These are phyloP conservation scores for Protomyces pachydermus DNA, from an alignment of 1,139 yeast genomes.

Conservation along the genomic window DNA sequence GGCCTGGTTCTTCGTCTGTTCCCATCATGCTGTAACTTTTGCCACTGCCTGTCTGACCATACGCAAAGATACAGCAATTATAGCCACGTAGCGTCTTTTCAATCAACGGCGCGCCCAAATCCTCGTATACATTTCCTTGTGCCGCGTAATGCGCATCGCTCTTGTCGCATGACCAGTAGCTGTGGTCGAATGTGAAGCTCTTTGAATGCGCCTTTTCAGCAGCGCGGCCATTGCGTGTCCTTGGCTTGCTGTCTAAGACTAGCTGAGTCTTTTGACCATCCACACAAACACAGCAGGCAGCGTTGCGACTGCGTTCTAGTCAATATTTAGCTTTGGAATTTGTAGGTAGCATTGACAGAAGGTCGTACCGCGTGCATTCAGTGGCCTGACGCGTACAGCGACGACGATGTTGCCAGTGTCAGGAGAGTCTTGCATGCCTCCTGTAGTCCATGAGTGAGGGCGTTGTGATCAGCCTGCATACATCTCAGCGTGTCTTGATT, in stretches of 20 bases:
- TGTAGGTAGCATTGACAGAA: background rate
- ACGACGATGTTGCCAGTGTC: slow-evolving; percentile 40
- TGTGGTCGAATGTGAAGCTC: slow-evolving; percentile 26
- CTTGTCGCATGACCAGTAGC: slow-evolving; percentile 16
- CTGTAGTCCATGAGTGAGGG: no score
- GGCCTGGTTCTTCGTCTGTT: slow-evolving; percentile 47
- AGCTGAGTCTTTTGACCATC: slow-evolving; percentile 35
- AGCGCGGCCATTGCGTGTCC: background rate
- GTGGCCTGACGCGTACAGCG: slow-evolving; percentile 42
- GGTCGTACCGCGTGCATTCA: slow-evolving; percentile 34
- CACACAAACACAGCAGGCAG: slow-evolving; percentile 36
- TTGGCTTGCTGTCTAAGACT: slow-evolving; percentile 32
- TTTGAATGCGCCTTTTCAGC: slow-evolving; percentile 30
- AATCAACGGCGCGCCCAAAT: slow-evolving; percentile 56
- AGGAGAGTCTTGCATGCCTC: background rate
- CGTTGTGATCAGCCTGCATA: no score
- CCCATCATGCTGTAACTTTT: slow-evolving; percentile 77
- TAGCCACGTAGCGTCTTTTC: slow-evolving; percentile 63
- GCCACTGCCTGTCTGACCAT: slow-evolving; percentile 76
- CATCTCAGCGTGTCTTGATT: background rate
- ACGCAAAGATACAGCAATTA: slow-evolving; percentile 69
- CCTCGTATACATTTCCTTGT: slow-evolving; percentile 50
- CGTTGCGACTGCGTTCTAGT: slow-evolving; percentile 35
- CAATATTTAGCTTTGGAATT: background rate
- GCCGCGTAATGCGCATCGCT: slow-evolving; percentile 1